These are phyloP conservation scores for Mucor piriformis DNA, from an alignment of 371 early-diverging fungal species.

Conservation along the genomic window DNA sequence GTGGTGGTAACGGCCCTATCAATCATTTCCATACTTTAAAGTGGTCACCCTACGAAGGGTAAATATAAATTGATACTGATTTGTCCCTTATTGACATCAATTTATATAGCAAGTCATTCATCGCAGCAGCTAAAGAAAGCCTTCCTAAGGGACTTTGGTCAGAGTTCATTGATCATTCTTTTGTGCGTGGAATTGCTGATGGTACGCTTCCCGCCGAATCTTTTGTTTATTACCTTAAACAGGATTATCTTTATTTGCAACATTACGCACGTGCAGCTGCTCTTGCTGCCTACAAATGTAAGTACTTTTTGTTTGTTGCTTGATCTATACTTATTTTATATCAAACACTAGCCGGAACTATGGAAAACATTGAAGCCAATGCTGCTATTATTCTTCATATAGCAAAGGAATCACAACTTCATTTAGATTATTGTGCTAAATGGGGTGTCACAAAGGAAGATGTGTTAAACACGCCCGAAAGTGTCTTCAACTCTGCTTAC, in stretches of 20 bases:
- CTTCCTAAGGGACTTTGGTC: constrained; percentile 61
- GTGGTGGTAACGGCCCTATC: constrained; percentile 75
- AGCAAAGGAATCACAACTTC: constrained; percentile 67
- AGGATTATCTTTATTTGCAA: constrained; percentile 81
- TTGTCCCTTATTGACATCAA: too few relatives aligned
- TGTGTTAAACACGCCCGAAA: constrained; percentile 68
- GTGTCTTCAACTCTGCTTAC: constrained; percentile 77
- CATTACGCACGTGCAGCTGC: constrained; percentile 82
- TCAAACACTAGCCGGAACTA: constrained; percentile 4
- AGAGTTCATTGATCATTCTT: constrained; percentile 72
- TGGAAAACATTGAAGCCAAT: constrained; percentile 38
- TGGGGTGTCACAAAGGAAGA: constrained; percentile 76
- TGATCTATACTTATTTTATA: constrained; percentile 19
- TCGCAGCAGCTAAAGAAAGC: constrained; percentile 46
- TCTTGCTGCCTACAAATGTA: constrained; percentile 77
- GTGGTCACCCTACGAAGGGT: constrained; percentile 55
- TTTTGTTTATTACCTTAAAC: constrained; percentile 79
- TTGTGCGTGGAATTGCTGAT: constrained; percentile 75
- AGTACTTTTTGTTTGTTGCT: constrained; percentile 19
- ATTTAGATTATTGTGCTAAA: constrained; percentile 71
- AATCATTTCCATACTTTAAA: constrained; percentile 70
- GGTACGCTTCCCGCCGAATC: constrained; percentile 71
- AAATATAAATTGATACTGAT: background rate
- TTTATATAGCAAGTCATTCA: constrained; percentile 48
- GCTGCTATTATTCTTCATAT: constrained; percentile 69